Evolutionary conservation across 2,329 filamentous ascomycete species (phyloP).

Genomic region (Didymosphaeria variabile): DNA sequence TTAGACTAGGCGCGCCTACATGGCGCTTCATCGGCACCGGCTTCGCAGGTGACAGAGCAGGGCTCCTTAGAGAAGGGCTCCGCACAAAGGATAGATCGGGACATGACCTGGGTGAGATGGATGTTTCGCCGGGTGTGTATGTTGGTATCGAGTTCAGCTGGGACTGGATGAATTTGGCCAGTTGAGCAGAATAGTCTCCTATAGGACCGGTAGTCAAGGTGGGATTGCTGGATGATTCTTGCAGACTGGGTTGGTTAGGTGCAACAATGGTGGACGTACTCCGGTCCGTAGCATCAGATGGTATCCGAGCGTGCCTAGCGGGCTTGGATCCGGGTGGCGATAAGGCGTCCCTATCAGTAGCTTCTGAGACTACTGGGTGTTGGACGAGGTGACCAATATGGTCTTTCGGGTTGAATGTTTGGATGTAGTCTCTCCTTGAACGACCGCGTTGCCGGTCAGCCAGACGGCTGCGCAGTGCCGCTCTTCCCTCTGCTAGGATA

Average conservation of each 20-base stretch:
- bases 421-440: constrained; percentile 28
- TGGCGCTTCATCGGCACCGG: constrained; percentile 23
- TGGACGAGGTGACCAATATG: constrained; percentile 42
- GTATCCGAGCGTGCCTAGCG: constrained; percentile 34
- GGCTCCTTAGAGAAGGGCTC: constrained; percentile 20
- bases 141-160: constrained; percentile 47
- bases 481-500: constrained; percentile 46
- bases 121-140: constrained; percentile 27
- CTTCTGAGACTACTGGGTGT: constrained; percentile 19
- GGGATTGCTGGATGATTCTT: constrained; percentile 14
- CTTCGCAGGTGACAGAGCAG: constrained; percentile 34
- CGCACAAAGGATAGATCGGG: constrained; percentile 38
- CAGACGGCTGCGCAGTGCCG: constrained; percentile 43
- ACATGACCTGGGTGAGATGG: constrained; percentile 40
- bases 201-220: constrained; percentile 30
- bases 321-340: constrained; percentile 19
- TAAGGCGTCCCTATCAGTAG: constrained; percentile 22
- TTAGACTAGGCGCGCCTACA: constrained; percentile 32
- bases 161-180: constrained; percentile 47
- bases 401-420: constrained; percentile 39
- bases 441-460: constrained; percentile 32
- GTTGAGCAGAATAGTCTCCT: constrained; percentile 46
- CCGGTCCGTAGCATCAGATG: constrained; percentile 41
- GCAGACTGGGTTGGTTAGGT: constrained; percentile 17
- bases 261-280: constrained; percentile 42